Evolutionary conservation across 73 alveolate genomes (phyloP).

Genomic region (Paramecium primaurelia): DNA sequence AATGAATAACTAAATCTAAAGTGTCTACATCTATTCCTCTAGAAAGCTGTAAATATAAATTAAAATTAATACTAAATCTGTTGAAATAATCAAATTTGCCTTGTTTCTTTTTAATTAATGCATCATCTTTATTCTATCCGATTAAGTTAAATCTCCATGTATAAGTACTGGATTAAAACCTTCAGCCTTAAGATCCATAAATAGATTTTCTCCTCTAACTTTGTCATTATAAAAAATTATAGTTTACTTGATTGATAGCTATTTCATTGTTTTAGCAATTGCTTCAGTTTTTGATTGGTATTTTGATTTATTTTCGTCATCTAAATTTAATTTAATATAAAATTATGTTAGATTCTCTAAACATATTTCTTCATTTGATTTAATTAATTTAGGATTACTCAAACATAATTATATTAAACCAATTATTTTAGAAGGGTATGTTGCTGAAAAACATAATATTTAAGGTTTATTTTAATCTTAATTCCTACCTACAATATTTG

Average conservation of each 20-base stretch:
- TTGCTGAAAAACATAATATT: constrained; percentile 25
- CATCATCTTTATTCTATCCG: constrained; percentile 39
- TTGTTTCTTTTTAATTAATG: constrained; percentile 7
- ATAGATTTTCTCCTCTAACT: constrained; percentile 47
- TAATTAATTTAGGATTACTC: neutral
- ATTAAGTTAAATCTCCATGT: constrained; percentile 40
- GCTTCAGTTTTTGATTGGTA: neutral
- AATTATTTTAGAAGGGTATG: neutral
- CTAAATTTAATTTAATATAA: neutral
- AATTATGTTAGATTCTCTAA: neutral
- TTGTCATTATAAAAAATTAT: constrained; percentile 44
- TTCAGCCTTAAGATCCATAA: constrained; percentile 4
- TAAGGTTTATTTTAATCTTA: neutral
- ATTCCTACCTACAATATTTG: neutral
- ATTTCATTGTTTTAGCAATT: neutral
- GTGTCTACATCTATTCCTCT: constrained; percentile 57
- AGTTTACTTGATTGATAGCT: constrained; percentile 20
- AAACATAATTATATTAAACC: neutral
- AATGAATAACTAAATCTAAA: constrained; percentile 46
- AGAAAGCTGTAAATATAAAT: neutral
- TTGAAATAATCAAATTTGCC: neutral
- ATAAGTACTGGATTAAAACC: constrained; percentile 32
- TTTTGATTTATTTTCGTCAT: neutral
- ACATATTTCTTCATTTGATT: neutral
- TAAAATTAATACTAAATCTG: neutral